Conservation (phyloP, 306 rosid genomes). For the Vigna hirtella region DNA sequence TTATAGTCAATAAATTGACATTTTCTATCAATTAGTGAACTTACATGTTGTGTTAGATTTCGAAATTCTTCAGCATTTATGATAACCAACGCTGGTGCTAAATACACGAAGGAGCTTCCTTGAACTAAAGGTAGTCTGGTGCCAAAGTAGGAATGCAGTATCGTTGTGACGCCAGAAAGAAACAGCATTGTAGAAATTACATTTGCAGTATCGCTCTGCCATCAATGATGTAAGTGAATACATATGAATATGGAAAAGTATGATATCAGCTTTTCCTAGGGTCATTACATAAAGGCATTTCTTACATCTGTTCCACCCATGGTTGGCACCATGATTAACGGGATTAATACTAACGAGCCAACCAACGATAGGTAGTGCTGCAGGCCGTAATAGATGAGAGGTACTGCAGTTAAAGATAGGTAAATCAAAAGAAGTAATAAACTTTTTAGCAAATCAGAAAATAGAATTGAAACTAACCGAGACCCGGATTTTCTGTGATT, state of each 20-base stretch:
- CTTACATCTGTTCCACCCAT: constrained; percentile 94
- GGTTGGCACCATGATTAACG: constrained; percentile 76
- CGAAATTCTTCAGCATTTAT: constrained; percentile 84
- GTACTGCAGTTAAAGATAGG: constrained; percentile 66
- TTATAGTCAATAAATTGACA: constrained; percentile 13
- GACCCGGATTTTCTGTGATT: constrained; percentile 71
- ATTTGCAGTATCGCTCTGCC: constrained; percentile 85
- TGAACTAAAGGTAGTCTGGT: constrained; percentile 94
- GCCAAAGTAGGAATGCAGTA: constrained; percentile 84
- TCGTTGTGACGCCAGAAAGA: constrained; percentile 85
- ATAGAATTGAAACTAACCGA: constrained; percentile 60
- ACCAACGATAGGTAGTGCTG: constrained; percentile 92
- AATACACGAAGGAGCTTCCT: constrained; percentile 94
- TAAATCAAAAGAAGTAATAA: constrained; percentile 32
- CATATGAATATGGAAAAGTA: constrained; percentile 12
- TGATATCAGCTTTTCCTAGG: constrained; percentile 10
- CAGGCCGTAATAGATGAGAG: constrained; percentile 76
- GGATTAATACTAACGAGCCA: constrained; percentile 86
- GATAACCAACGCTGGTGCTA: constrained; percentile 87
- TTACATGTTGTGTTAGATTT: constrained; percentile 82
- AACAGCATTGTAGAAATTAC: constrained; percentile 88
- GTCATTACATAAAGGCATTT: constrained; percentile 28
- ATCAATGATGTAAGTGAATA: constrained; percentile 38
- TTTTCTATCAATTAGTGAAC: constrained; percentile 40
- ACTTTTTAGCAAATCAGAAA: neutral